These are phyloP conservation scores for Heimioporus sp. DNA, from an alignment of 768 basidiomycete species.

Conservation along the genomic window DNA sequence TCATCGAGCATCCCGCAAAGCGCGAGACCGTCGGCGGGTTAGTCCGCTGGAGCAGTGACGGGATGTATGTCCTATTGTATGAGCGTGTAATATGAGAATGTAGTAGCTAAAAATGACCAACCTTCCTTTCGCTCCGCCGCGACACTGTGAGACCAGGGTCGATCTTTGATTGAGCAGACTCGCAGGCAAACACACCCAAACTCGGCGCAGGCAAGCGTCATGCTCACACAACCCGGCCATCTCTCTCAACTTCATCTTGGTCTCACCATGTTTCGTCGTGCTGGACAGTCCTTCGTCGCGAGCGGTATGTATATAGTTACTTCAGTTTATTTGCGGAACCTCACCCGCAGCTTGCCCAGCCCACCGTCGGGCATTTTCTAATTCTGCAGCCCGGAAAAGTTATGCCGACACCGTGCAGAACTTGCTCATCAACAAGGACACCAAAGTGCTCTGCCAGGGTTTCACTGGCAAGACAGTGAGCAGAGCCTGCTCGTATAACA, in stretches of 20 bases:
- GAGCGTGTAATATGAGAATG: conserved; percentile 6
- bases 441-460: conserved; percentile 90
- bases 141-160: not conserved
- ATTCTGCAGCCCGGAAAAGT: conserved; percentile 66
- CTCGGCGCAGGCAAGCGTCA: conserved; percentile 16
- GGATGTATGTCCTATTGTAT: not conserved
- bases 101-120: conserved; percentile 17
- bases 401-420: conserved; percentile 92
- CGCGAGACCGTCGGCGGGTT: conserved; percentile 57
- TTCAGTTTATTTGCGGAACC: not conserved
- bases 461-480: conserved; percentile 94
- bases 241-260: conserved; percentile 10
- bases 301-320: conserved; percentile 40
- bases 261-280: conserved; percentile 52
- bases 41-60: conserved; percentile 28
- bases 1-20: conserved; percentile 72
- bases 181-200: conserved; percentile 25
- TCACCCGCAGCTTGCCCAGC: conserved; percentile 31
- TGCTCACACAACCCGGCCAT: conserved; percentile 13
- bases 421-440: conserved; percentile 90
- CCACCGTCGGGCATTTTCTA: conserved; percentile 79
- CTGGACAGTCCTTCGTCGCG: conserved; percentile 53
- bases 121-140: not conserved
- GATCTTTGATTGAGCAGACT: not conserved
- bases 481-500: not conserved